A percentile compares a stretch with the other conserved stretches of the same genome.
Evolutionary conservation across 306 rosid genomes (phyloP).

Genomic region (Pueraria montana): DNA sequence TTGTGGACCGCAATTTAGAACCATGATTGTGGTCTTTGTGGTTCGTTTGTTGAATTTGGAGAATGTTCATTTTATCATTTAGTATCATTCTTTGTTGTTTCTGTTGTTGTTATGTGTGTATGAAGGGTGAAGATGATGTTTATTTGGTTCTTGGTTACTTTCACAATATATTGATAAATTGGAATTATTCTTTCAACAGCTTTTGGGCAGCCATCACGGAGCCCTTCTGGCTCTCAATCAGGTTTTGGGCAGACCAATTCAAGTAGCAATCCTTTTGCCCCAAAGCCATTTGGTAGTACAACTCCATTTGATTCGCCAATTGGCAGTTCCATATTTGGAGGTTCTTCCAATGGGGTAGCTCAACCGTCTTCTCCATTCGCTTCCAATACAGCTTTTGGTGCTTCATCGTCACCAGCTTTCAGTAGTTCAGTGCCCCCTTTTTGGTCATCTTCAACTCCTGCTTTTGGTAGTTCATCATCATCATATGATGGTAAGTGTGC

Average conservation of each 20-base stretch:
- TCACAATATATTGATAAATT: constrained; percentile 14
- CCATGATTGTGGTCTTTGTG: background rate
- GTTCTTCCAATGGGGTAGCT: constrained; percentile 88
- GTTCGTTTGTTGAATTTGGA: background rate
- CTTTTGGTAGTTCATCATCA: constrained; percentile 73
- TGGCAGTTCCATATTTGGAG: constrained; percentile 77
- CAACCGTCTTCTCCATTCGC: constrained; percentile 75
- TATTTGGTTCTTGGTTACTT: constrained; percentile 30
- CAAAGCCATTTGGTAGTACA: constrained; percentile 82
- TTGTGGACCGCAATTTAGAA: no score
- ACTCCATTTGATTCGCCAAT: constrained; percentile 83
- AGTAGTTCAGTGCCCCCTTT: constrained; percentile 73
- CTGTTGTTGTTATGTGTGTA: background rate
- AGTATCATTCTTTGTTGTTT: background rate
- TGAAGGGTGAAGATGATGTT: background rate
- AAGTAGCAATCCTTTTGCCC: constrained; percentile 78
- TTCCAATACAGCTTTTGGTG: constrained; percentile 10
- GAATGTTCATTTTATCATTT: background rate
- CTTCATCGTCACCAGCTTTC: constrained; percentile 81
- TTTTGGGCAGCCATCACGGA: constrained; percentile 85
- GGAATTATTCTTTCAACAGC: constrained; percentile 62
- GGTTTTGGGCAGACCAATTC: constrained; percentile 80
- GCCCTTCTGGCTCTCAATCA: constrained; percentile 84
- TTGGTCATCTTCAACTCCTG: constrained; percentile 78
- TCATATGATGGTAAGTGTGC: constrained; percentile 68